Percentiles rank a stretch among this genome's conserved stretches.
phyloP scores from a whole-genome alignment of 1,139 yeast species.

The Arxiozyma heterogenica region DNA sequence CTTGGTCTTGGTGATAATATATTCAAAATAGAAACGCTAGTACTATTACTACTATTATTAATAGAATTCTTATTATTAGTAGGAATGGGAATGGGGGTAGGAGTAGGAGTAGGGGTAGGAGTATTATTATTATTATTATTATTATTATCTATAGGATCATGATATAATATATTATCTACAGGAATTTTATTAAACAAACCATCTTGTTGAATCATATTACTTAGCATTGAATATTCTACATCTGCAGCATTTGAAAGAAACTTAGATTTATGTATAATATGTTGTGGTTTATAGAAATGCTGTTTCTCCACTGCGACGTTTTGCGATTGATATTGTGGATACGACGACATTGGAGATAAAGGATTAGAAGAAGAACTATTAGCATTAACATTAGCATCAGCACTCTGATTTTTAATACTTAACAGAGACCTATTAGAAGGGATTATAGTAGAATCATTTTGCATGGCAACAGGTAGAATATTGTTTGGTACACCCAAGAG shows the following conservation, averaged over 20 bases:
- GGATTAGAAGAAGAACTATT: background rate
- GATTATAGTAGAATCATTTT: background rate
- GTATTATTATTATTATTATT: background rate
- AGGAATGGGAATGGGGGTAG: background rate
- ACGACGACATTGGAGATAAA: background rate
- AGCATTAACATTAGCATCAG: background rate
- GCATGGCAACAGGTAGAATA: conserved; percentile 10
- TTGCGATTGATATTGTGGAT: background rate
- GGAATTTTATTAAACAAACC: conserved; percentile 19
- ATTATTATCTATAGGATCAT: conserved; percentile 4
- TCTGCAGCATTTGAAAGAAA: conserved; percentile 71
- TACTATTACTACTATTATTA: background rate
- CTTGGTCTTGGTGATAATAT: background rate
- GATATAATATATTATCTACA: conserved; percentile 18
- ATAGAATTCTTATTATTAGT: too few species aligned
- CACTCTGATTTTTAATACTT: too few species aligned
- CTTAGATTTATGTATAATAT: conserved; percentile 24
- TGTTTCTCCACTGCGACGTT: conserved; percentile 3
- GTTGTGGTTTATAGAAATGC: conserved; percentile 10
- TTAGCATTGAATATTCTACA: conserved; percentile 66
- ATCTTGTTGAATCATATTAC: conserved; percentile 60
- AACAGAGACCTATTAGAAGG: background rate
- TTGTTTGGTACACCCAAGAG: background rate
- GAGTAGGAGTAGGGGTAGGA: background rate
- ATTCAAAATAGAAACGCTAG: background rate